A percentile compares a stretch with the other conserved stretches of the same genome.
These are phyloP conservation scores for Monosporascus ibericus DNA, from an alignment of 2,329 filamentous ascomycete genomes.

Conservation along the genomic window DNA sequence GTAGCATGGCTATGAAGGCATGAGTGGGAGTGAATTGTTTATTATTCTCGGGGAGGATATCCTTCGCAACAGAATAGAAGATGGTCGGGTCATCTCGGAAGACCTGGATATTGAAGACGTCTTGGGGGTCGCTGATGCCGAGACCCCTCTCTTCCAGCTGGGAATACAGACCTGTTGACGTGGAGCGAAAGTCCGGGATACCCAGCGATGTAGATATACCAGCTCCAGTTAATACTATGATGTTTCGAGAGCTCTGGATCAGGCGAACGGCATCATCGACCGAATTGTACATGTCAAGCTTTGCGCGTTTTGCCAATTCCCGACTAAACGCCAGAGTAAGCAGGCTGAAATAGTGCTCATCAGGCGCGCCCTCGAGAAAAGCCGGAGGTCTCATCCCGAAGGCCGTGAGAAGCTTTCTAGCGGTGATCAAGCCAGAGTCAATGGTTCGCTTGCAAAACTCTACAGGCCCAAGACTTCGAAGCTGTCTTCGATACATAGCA, in stretches of 20 bases:
- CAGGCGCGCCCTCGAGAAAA: constrained; percentile 66
- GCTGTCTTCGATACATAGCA: constrained; percentile 58
- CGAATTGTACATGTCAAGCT: constrained; percentile 73
- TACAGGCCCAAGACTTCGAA: constrained; percentile 71
- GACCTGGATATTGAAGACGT: constrained; percentile 86
- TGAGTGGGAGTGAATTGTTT: constrained; percentile 86
- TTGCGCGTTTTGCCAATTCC: constrained; percentile 75
- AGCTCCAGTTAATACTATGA: constrained; percentile 90
- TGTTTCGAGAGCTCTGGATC: constrained; percentile 68
- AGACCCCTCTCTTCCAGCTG: constrained; percentile 72
- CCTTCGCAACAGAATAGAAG: constrained; percentile 87
- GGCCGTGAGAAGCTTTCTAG: constrained; percentile 78
- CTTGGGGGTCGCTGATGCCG: constrained; percentile 70
- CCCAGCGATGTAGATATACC: constrained; percentile 95
- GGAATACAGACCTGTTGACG: constrained; percentile 85
- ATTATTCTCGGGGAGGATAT: constrained; percentile 69
- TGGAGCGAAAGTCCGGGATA: constrained; percentile 94
- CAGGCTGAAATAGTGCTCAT: constrained; percentile 69
- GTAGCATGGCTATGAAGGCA: constrained; percentile 83
- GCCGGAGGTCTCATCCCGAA: constrained; percentile 71
- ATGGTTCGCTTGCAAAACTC: constrained; percentile 71
- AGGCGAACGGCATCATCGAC: constrained; percentile 81
- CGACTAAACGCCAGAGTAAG: constrained; percentile 72
- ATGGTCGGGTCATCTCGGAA: constrained; percentile 82
- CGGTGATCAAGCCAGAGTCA: constrained; percentile 61